These are phyloP conservation scores for Phoma sp. DNA, from an alignment of 2,329 filamentous ascomycete species.

Conservation along the genomic window DNA sequence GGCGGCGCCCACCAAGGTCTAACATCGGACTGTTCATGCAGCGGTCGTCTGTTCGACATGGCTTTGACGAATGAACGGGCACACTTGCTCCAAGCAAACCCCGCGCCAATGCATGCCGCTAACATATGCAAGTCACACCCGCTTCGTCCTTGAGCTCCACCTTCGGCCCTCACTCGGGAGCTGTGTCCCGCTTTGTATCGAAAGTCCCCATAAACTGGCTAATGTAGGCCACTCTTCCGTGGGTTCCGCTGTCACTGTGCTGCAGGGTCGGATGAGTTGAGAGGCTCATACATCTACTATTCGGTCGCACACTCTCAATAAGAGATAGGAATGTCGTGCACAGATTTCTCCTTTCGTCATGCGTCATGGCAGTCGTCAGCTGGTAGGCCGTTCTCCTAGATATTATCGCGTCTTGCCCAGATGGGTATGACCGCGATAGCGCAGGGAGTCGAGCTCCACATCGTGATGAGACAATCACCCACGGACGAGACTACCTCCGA, in stretches of 20 bases:
- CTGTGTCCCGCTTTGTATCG: constrained; percentile 8
- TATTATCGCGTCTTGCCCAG: constrained; percentile 20
- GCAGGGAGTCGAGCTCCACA: constrained; percentile 30
- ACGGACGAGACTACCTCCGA: constrained; percentile 24
- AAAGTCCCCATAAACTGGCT: constrained; percentile 29
- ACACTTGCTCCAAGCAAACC: constrained; percentile 27
- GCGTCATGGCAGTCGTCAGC: constrained; percentile 28
- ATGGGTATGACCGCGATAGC: constrained; percentile 27
- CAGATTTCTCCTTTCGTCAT: constrained; percentile 10
- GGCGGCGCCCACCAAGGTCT: constrained; percentile 4
- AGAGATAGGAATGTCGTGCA: constrained; percentile 11
- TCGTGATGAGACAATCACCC: constrained; percentile 22
- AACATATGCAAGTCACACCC: constrained; percentile 47
- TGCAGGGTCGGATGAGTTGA: constrained; percentile 29
- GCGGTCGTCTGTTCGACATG: constrained; percentile 15
- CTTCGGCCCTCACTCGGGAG: constrained; percentile 27
- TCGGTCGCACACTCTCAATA: constrained; percentile 19
- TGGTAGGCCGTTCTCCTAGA: constrained; percentile 16
- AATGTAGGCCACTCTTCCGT: constrained; percentile 30
- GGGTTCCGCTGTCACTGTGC: constrained; percentile 26
- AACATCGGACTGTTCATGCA: constrained; percentile 27
- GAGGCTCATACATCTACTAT: constrained; percentile 21
- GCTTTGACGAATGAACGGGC: constrained; percentile 31
- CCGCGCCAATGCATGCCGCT: constrained; percentile 39
- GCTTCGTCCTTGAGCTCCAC: constrained; percentile 28